A percentile compares a stretch with the other conserved stretches of the same genome.
Conservation (phyloP, 2,329 filamentous ascomycete species). For the Trichoderma aggressivum region DNA sequence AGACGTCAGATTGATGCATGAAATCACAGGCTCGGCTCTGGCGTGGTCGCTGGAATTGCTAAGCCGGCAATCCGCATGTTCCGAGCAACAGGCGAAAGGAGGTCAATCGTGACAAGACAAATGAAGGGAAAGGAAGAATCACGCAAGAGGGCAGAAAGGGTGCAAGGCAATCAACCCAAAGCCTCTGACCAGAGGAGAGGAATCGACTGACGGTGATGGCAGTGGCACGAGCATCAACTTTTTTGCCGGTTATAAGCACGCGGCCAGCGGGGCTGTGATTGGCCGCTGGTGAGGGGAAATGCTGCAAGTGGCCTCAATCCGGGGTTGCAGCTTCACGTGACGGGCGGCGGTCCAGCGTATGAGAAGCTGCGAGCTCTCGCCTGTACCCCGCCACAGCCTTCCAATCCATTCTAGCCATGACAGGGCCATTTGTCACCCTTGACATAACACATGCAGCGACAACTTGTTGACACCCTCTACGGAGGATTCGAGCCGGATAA, state of each 20-base stretch:
- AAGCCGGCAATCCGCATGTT: conserved; percentile 9
- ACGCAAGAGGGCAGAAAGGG: neutral
- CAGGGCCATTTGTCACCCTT: neutral
- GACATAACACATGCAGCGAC: neutral
- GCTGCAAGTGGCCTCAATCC: conserved; percentile 13
- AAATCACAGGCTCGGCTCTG: conserved; percentile 18
- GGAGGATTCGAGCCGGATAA: neutral
- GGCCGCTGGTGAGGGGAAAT: conserved; percentile 31
- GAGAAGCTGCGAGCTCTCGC: neutral
- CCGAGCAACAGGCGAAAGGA: neutral
- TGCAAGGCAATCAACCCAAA: conserved; percentile 14
- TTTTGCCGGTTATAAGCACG: conserved; percentile 16
- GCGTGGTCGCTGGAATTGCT: neutral
- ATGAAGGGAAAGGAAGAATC: neutral
- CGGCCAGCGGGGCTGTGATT: conserved; percentile 29
- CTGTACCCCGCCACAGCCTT: neutral
- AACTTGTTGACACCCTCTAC: neutral
- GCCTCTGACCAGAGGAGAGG: conserved; percentile 18
- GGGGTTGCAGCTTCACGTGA: conserved; percentile 20
- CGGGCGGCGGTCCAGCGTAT: neutral
- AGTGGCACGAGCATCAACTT: conserved; percentile 24
- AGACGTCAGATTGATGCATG: conserved; percentile 26
- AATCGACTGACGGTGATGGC: conserved; percentile 24
- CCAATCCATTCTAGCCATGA: neutral
- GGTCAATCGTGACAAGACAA: conserved; percentile 4